Evolutionary conservation across 345 rosid genomes (phyloP), one percentile per base, ranked within the genome.

Genomic region (Gossypium bickii): DNA sequence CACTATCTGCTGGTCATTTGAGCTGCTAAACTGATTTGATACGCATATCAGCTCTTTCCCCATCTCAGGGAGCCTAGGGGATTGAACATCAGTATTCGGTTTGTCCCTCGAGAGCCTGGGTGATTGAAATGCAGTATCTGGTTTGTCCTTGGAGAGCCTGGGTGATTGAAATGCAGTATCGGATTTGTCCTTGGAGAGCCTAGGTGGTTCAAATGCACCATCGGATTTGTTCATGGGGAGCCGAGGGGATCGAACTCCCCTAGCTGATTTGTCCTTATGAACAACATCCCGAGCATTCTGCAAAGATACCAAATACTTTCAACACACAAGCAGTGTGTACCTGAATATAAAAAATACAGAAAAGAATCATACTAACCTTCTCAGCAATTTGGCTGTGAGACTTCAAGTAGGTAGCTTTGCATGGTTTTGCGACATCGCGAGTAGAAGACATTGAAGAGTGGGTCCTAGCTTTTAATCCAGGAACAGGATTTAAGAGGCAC

Each of bases 401-500:
- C 80, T 85, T 81, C 52, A 53, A 71, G 52, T 34, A 78, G 61
- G 89, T 20, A 73, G 78, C 89, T 84, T 83, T 88, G 79, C 77
- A 61, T 8, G 74, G 76, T 78, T 83, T 89, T 70, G 76, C 78
- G 66, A 68, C 75, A 48, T 80, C 80, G 65, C 55, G 71, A 60
- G 70, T 63, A 25, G 84, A 81, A 77, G 93, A 64, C 34, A 62
- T 6, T 41, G 84, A 74, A 74, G 86, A 80, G 52, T 77, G 81
- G 27, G 82, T 71, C 82, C 86, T 81, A 2, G 73, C 22, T 84
- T 88, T 92, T 76, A 91, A 65, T 29, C 83, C 90, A 12, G 89
- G 90, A 20, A 89, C 78, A 53, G 93, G 89, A 71, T 87, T 91
- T 53, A 91, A 77, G 76, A 90, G 85, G 56, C 78, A 53, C 52